Conservation (phyloP, 352 stramenopile species). For the Phytopythium montanum region DNA sequence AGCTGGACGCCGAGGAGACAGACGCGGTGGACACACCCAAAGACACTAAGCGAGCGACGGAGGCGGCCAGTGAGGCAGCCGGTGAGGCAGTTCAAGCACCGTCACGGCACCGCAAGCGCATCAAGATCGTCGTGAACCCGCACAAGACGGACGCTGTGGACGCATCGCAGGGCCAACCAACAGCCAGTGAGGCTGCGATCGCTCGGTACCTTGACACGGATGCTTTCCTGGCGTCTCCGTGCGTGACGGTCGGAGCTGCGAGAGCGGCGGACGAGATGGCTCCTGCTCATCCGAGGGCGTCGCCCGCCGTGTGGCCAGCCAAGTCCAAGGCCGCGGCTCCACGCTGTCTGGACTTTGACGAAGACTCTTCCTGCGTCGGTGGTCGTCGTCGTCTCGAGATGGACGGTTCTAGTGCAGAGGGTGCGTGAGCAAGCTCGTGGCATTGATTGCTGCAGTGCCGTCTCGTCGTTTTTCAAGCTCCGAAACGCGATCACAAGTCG, state of each 20-base stretch:
- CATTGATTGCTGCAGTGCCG: not conserved
- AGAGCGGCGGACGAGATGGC: not conserved
- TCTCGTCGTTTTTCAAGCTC: not conserved
- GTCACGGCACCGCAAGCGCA: slow-evolving; percentile 13
- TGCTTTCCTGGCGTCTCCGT: not conserved
- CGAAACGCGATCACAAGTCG: not conserved
- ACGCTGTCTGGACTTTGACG: slow-evolving; percentile 1
- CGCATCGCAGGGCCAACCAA: not conserved
- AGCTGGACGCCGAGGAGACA: slow-evolving; percentile 10
- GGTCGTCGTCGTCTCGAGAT: not conserved
- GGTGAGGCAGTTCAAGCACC: not conserved
- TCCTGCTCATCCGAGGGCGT: not conserved
- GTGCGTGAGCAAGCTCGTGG: not conserved
- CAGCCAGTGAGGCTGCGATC: not conserved
- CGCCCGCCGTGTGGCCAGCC: slow-evolving; percentile 4
- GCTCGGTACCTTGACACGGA: not conserved
- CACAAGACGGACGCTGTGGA: not conserved
- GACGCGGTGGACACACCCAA: not conserved
- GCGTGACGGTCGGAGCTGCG: not conserved
- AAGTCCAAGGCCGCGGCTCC: slow-evolving; percentile 3
- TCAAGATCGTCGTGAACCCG: slow-evolving; percentile 18
- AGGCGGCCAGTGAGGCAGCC: not conserved
- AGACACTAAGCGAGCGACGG: not conserved
- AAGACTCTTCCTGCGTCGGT: not conserved
- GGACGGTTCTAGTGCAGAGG: not conserved